phyloP scores from a whole-genome alignment of 768 basidiomycete species.

The Obba rivulosa region DNA sequence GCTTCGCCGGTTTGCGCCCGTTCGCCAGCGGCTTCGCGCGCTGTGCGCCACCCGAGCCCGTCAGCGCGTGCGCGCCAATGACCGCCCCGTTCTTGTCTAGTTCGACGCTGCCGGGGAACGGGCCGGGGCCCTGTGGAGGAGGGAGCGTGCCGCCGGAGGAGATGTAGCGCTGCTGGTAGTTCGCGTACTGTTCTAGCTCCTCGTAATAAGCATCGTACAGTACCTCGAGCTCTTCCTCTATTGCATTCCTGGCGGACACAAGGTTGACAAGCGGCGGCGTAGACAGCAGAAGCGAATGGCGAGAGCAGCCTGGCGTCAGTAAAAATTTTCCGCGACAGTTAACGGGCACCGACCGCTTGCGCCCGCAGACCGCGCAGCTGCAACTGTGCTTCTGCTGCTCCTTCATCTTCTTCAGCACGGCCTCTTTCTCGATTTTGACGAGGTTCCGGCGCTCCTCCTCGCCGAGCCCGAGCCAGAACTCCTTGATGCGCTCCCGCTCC shows the following conservation, averaged over 20 bases:
- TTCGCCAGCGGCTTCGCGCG: slow-evolving; percentile 27
- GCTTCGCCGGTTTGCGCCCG: slow-evolving; percentile 40
- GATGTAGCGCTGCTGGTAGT: slow-evolving; percentile 94
- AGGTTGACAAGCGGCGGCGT: slow-evolving; percentile 9
- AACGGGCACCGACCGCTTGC: slow-evolving; percentile 77
- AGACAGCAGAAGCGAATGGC: slow-evolving; percentile 13
- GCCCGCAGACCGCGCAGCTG: slow-evolving; percentile 91
- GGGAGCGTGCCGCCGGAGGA: slow-evolving; percentile 84
- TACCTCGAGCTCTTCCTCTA: slow-evolving; percentile 99
- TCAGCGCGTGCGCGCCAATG: slow-evolving; percentile 33
- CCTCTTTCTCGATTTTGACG: slow-evolving; percentile 97
- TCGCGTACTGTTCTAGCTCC: slow-evolving; percentile 98
- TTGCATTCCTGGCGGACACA: slow-evolving; percentile 66
- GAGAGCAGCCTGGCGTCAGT: slow-evolving; percentile 11
- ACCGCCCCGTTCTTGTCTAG: slow-evolving; percentile 86
- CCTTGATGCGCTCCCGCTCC: slow-evolving; percentile 95
- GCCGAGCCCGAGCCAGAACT: slow-evolving; percentile 93
- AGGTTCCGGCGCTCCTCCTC: slow-evolving; percentile 88
- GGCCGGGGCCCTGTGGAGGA: slow-evolving; percentile 93
- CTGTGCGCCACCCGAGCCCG: slow-evolving; percentile 15
- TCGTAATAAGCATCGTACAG: slow-evolving; percentile 99
- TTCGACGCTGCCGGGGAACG: slow-evolving; percentile 97
- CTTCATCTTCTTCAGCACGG: slow-evolving; percentile 98
- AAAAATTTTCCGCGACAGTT: slow-evolving; percentile 23
- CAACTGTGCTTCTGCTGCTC: slow-evolving; percentile 98